These are phyloP conservation scores for Phylloporus sp. DNA, from an alignment of 1,284 basidiomycete genomes.

Conservation along the genomic window DNA sequence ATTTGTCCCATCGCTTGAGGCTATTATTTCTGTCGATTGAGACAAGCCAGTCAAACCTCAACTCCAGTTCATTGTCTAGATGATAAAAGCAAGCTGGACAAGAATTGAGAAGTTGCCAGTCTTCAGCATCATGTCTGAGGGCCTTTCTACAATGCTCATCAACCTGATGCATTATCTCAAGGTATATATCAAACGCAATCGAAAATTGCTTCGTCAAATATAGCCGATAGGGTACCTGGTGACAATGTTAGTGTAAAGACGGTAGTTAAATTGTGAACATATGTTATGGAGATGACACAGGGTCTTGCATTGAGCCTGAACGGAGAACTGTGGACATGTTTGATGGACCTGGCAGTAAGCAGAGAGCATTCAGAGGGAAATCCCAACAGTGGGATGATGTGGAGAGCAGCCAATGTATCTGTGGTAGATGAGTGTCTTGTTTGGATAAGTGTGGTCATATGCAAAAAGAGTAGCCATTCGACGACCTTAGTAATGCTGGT, in stretches of 20 bases:
- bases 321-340: not conserved
- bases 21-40: not conserved
- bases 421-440: not conserved
- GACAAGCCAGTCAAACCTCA: not conserved
- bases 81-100: not conserved
- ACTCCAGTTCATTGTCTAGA: not conserved
- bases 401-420: not conserved
- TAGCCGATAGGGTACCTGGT: not conserved
- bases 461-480: too few relatives aligned
- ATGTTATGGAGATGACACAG: not conserved
- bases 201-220: not conserved
- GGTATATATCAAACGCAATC: not conserved
- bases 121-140: not conserved
- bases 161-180: not conserved
- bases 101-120: not conserved
- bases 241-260: not conserved
- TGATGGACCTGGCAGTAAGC: not conserved
- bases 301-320: not conserved
- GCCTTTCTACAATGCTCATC: not conserved
- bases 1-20: not conserved
- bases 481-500: too few relatives aligned
- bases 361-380: not conserved
- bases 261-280: not conserved
- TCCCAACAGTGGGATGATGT: not conserved
- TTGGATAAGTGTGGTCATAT: not conserved